Evolutionary conservation across 2,329 filamentous ascomycete genomes (phyloP).

Genomic region (Epichloe bromicola): DNA sequence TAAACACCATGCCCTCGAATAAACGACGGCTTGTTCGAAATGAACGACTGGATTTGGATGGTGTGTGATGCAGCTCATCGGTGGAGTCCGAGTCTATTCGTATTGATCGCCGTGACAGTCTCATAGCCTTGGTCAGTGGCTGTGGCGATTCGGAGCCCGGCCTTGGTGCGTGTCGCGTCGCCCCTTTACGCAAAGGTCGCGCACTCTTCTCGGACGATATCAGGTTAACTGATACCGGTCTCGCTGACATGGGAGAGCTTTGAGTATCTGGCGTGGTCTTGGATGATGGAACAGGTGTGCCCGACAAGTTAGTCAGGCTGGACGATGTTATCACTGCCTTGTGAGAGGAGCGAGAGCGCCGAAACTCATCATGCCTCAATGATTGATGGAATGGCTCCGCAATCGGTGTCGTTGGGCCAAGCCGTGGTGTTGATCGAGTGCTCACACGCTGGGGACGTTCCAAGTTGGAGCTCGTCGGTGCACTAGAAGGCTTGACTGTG

Average conservation of each 20-base stretch:
- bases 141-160: constrained; percentile 16
- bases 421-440: constrained; percentile 10
- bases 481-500: background rate
- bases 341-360: constrained; percentile 6
- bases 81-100: constrained; percentile 30
- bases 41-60: constrained; percentile 16
- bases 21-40: constrained; percentile 25
- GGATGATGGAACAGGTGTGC: constrained; percentile 25
- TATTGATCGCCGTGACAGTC: constrained; percentile 12
- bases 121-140: constrained; percentile 10
- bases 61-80: constrained; percentile 34
- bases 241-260: constrained; percentile 16
- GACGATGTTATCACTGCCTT: constrained; percentile 18
- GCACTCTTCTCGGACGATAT: constrained; percentile 12
- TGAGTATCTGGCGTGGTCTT: constrained; percentile 24
- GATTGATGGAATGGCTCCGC: no score
- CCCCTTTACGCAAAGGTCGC: constrained; percentile 9
- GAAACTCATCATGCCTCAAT: no score
- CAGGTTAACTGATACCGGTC: constrained; percentile 10
- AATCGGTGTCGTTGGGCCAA: no score
- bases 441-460: background rate
- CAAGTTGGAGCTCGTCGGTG: background rate
- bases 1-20: constrained; percentile 78
- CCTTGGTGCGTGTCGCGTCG: constrained; percentile 7
- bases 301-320: constrained; percentile 26